These are phyloP conservation scores for Pseudonitzschia pungens DNA, from an alignment of 108 stramenopile genomes.

Conservation along the genomic window DNA sequence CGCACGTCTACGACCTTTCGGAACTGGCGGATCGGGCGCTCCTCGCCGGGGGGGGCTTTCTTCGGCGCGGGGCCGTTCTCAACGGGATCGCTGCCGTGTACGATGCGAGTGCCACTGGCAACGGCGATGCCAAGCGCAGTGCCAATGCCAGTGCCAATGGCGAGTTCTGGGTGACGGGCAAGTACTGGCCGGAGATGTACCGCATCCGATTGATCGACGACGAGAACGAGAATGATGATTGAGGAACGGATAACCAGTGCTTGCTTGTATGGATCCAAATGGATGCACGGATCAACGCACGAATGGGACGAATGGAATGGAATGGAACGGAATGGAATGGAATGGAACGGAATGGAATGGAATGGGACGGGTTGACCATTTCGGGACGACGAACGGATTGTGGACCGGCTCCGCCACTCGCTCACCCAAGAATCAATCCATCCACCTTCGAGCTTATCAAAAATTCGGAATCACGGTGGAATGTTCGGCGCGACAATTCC, in stretches of 20 bases:
- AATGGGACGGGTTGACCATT: too few relatives aligned
- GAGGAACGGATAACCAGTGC: too few relatives aligned
- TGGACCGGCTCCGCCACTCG: too few relatives aligned
- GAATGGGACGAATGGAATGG: background rate
- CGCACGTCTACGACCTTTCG: background rate
- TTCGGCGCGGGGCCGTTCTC: background rate
- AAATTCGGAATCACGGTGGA: too few relatives aligned
- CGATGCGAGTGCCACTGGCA: background rate
- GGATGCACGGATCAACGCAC: background rate
- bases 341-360: background rate
- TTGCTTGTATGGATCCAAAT: background rate
- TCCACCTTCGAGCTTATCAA: too few relatives aligned
- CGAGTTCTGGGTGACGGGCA: conserved; percentile 12
- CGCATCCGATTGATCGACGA: background rate
- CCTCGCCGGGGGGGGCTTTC: background rate
- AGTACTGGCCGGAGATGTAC: background rate
- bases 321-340: background rate
- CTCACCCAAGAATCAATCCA: too few relatives aligned
- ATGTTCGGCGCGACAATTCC: too few relatives aligned
- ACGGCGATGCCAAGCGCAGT: background rate
- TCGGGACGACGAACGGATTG: too few relatives aligned
- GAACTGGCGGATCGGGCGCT: background rate
- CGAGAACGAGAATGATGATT: background rate
- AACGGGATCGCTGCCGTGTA: background rate
- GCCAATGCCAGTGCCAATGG: background rate